Base-by-base conservation (phyloP, 192 early-diverging fungal species). In the Haplosporangium gracile region DNA sequence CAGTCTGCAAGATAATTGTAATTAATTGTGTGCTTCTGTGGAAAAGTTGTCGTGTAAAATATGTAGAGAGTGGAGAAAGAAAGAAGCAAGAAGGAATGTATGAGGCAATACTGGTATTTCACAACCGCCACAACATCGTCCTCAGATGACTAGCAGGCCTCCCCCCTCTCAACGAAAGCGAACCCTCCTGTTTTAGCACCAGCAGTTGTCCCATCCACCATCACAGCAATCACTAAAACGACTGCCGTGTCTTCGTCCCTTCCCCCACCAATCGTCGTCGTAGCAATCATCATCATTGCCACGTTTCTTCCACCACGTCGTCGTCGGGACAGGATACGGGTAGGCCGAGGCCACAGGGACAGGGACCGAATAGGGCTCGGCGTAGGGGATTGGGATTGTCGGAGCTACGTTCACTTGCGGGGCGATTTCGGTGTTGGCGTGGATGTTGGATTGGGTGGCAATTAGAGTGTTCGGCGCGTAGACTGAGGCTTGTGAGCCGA, bases 361-460 rank as follows among this genome's bases (percentile, higher is more conserved):
- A 4, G 78, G 76, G 15, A 81, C 75, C 0, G 78, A 55, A n/a
- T 86, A 86, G 4, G 80, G 80, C 29, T 70, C 74, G 2, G 80
- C 55, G 60, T 74, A 80, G 5, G 79, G 84, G 26, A 86, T 81
- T 8, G 79, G 79, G 32, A 81, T 74, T 5, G 84, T 81, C 2
- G 84, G 84, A 0, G 74, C 84, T 8, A 86, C 38, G n/a, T 71
- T 81, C 11, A 86, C 79, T 22, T 80, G 24, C 4, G 84, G 84
- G 3, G 79, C 79, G 32, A 86, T 76, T 32, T 86, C 79, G 11
- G 84, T 86, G 76, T 78, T 80, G 11, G 84, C 49, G n/a, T 78
- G 70, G 34, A 86, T 51, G 29, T 86, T 86, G 36, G 84, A 78
- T 24, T 68, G 11, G 5, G 79, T 86, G 24, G 51, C 60, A 1